Base-by-base conservation (phyloP, 257 asterid species). In the Solanum ossicruentum region DNA sequence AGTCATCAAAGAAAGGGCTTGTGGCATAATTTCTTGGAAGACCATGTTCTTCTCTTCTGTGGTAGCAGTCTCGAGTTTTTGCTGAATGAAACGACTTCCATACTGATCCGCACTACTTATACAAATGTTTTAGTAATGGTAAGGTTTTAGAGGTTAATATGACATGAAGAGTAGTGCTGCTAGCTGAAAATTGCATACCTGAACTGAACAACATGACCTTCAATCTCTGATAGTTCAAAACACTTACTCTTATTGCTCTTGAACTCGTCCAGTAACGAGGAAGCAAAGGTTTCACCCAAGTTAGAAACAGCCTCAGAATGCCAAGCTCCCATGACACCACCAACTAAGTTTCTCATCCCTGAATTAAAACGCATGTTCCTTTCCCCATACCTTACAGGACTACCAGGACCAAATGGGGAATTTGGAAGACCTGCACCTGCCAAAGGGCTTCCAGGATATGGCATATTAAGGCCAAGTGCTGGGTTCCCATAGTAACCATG, bases 21-120 rank as follows among this genome's bases (percentile, higher is more conserved):
- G 95, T 26, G 95, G 98, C 90, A 92, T 88, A 61, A 95, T 93
- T 86, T 95, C 98, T 79, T 86, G 91, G 86, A 91, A 95, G 75
- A 95, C 95, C 98, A 92, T 95, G 88, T 88, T 85, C 86, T 92
- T 93, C 92, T 95, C 98, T 82, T 89, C 91, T 12, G 89, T 61
- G 32, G 91, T 92, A 13, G 97, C 94, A 28, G 92, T 92, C 91
- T 92, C 97, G 86, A 94, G 97, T 89, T 94, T 94, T 88, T 93
- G 98, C 80, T 95, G 98, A 73, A 95, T 95, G 84, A 95, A 93
- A 61, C 97, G 94, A 83, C 97, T 95, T 83, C 97, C 97, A 81
- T 89, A 93, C 88, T 93, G 98, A 70, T 95, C 97, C 90, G 90
- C 94, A 87, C 98, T 95, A 91, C 84, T 72, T 85, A 86, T n/a